Base-by-base conservation (phyloP, 2,329 filamentous ascomycete genomes). In the Chrysoporthe austroafricana region DNA sequence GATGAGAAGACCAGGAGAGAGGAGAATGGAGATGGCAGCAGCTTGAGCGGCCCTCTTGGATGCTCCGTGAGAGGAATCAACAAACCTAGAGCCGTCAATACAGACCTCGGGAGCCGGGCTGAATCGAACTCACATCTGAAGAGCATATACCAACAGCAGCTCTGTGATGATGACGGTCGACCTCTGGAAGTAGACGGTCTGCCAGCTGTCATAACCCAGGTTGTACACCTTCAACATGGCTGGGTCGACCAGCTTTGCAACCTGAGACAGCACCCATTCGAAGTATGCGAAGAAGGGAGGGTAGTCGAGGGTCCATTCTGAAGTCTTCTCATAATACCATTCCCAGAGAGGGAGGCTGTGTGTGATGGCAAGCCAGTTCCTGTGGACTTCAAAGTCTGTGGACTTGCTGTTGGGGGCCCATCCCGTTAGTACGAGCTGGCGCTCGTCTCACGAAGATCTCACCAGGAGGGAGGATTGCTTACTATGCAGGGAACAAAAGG, bases 231-330 rank as follows among this genome's bases (percentile, higher is more conserved):
- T 84, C 66, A 98, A 84, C 91, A 99, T 96, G 68, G 85, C 87
- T 34, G 92, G 88, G 76, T 99, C 94, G 70, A 88, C 85, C 76
- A 92, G 87, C 71, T 84, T 87, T 36, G 94, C 96, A 67, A 89
- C 83, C 74, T 96, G 92, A 59, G 95, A 96, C 74, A 99, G 85
- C 57, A 89, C 77, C 93, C 93, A 98, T 84, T 99, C 96, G 81
- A 98, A 97, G 77, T 92, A 94, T 73, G 96, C 96, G 77, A 99
- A 99, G 81, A 98, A 97, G 8, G 96, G 96, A 43, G 96, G 96
- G 77, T 99, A 99, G 82, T 99, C 96, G 76, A 99, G 90, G 0
- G 96, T 99, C 96, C 96, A 99, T 93, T 98, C 93, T 68, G 96
- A 99, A 1, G 94, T 97, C 81, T 94, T 91, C 84, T 99, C 96